These are phyloP conservation scores for Kazachstania viticola DNA, from an alignment of 805 yeast genomes.

Conservation along the genomic window DNA sequence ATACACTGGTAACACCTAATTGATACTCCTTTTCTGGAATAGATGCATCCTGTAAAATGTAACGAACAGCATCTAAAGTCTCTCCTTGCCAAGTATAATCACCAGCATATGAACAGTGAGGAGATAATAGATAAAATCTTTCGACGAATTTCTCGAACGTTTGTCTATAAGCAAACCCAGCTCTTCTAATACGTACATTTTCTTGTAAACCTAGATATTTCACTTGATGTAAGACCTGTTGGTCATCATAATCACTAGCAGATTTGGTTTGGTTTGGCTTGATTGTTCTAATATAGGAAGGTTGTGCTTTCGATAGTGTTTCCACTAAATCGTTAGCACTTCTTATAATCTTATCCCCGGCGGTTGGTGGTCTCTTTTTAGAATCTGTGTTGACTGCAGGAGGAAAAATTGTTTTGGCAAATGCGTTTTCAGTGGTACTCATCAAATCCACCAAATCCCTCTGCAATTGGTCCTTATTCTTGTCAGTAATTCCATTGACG, in stretches of 20 bases:
- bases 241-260: constrained; percentile 79
- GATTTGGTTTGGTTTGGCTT: constrained; percentile 92
- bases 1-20: constrained; percentile 83
- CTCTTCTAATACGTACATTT: constrained; percentile 94
- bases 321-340: constrained; percentile 87
- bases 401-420: constrained; percentile 51
- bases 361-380: constrained; percentile 84
- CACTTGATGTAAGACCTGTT: constrained; percentile 88
- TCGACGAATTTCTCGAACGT: constrained; percentile 94
- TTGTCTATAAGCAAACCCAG: constrained; percentile 96
- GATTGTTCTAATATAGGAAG: constrained; percentile 93
- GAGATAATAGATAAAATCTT: constrained; percentile 78
- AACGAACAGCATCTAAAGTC: constrained; percentile 40
- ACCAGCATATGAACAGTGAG: constrained; percentile 87
- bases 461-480: constrained; percentile 88
- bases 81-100: constrained; percentile 58
- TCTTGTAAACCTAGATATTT: constrained; percentile 93
- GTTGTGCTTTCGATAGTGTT: constrained; percentile 81
- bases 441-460: constrained; percentile 77
- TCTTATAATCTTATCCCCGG: constrained; percentile 84
- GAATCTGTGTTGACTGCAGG: constrained; percentile 53
- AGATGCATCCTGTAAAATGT: constrained; percentile 44
- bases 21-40: constrained; percentile 80
- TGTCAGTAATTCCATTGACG: constrained; percentile 83
- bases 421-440: constrained; percentile 56